These are phyloP conservation scores for Sphaerulina vaccinii DNA, from an alignment of 2,329 filamentous ascomycete genomes.

Conservation along the genomic window DNA sequence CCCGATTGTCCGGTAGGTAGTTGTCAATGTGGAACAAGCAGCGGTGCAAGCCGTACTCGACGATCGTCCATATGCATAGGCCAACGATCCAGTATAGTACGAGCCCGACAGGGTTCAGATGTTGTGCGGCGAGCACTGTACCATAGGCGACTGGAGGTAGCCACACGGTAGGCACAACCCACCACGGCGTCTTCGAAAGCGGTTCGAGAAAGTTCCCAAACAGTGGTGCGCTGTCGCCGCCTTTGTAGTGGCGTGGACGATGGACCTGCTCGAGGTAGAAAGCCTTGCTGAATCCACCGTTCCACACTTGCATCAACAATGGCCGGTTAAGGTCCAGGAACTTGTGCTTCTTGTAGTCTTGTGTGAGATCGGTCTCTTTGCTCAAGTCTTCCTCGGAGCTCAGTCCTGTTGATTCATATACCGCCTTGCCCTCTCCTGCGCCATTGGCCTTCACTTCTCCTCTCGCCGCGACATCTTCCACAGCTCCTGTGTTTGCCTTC, in stretches of 20 bases:
- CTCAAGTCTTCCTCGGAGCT: conserved; percentile 81
- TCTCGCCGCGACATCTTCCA: conserved; percentile 37
- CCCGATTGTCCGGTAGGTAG: conserved; percentile 89
- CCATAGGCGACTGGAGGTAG: conserved; percentile 76
- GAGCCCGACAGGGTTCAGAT: conserved; percentile 52
- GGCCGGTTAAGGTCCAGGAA: conserved; percentile 88
- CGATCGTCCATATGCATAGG: conserved; percentile 77
- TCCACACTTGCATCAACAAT: conserved; percentile 84
- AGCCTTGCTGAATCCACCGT: conserved; percentile 83
- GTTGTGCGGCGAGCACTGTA: conserved; percentile 62
- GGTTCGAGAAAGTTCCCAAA: conserved; percentile 99
- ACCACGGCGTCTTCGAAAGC: conserved; percentile 94
- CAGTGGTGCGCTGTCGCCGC: conserved; percentile 84
- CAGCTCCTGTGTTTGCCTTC: conserved; percentile 49
- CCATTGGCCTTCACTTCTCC: conserved; percentile 37
- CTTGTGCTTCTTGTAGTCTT: conserved; percentile 86
- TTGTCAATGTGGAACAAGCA: conserved; percentile 92
- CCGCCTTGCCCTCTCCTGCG: conserved; percentile 34
- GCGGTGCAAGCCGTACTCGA: conserved; percentile 86
- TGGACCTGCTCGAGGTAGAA: conserved; percentile 98
- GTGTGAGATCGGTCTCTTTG: conserved; percentile 72
- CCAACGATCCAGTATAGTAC: conserved; percentile 68
- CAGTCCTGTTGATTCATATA: conserved; percentile 75
- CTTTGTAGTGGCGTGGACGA: conserved; percentile 91
- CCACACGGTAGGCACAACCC: conserved; percentile 81